Percentiles rank a stretch among this genome's conserved stretches.
Evolutionary conservation across 495 filamentous ascomycete genomes (phyloP).

Genomic region (Lasiosphaeria ovina): DNA sequence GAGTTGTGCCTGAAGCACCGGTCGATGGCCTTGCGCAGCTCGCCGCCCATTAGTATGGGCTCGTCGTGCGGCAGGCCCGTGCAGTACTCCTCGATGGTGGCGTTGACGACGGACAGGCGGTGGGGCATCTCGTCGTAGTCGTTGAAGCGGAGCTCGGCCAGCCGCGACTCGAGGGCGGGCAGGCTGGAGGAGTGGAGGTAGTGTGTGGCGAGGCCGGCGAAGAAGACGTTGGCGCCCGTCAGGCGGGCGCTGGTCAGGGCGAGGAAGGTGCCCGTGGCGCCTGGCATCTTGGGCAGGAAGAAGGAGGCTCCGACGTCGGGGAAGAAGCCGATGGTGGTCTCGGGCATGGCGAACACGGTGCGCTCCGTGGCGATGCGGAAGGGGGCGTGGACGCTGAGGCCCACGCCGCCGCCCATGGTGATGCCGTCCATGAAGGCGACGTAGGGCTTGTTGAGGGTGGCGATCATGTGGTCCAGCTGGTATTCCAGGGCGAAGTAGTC

Average conservation of each 20-base stretch:
- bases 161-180: constrained; percentile 72
- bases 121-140: constrained; percentile 62
- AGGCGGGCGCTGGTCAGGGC: constrained; percentile 82
- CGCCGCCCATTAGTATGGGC: constrained; percentile 60
- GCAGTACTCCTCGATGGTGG: constrained; percentile 86
- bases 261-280: constrained; percentile 81
- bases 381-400: constrained; percentile 88
- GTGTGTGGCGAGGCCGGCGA: constrained; percentile 86
- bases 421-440: constrained; percentile 96
- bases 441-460: constrained; percentile 91
- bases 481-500: constrained; percentile 93
- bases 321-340: constrained; percentile 97
- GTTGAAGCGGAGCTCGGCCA: constrained; percentile 83
- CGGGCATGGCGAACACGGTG: constrained; percentile 95
- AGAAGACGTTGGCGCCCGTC: constrained; percentile 77
- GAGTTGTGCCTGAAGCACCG: constrained; percentile 68
- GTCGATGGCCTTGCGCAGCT: constrained; percentile 75
- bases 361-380: constrained; percentile 95
- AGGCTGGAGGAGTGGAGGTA: constrained; percentile 88
- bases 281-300: constrained; percentile 87
- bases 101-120: constrained; percentile 69
- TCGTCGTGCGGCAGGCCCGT: constrained; percentile 75
- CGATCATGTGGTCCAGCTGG: constrained; percentile 87
- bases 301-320: constrained; percentile 95
- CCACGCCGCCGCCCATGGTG: constrained; percentile 97